A percentile compares a stretch with the other conserved stretches of the same genome.
Evolutionary conservation across 2,329 filamentous ascomycete genomes (phyloP).

Genomic region (Epichloe uncinata): DNA sequence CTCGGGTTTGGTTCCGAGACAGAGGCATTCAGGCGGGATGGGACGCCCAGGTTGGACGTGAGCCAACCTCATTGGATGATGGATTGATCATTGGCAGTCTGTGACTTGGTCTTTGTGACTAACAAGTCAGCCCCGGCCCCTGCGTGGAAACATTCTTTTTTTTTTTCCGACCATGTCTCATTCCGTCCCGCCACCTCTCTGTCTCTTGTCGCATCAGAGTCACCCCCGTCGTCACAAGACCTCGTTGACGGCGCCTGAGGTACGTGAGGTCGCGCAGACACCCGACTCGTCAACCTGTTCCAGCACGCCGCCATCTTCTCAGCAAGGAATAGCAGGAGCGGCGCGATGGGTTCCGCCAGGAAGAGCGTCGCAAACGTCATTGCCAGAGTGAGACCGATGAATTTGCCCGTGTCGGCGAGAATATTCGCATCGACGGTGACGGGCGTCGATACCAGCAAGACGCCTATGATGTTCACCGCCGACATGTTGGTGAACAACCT

Average conservation of each 20-base stretch:
- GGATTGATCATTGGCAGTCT: too few relatives aligned
- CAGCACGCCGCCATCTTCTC: conserved; percentile 3
- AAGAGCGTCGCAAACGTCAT: conserved; percentile 11
- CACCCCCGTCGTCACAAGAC: not conserved
- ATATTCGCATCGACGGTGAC: conserved; percentile 9
- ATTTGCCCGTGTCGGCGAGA: conserved; percentile 6
- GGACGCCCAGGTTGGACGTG: too few relatives aligned
- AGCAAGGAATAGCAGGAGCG: conserved; percentile 7
- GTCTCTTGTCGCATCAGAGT: too few relatives aligned
- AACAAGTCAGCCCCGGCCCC: too few relatives aligned
- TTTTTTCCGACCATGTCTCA: too few relatives aligned
- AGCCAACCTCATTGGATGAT: too few relatives aligned
- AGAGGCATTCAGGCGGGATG: not conserved
- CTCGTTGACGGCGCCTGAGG: too few relatives aligned
- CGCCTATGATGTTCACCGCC: conserved; percentile 10
- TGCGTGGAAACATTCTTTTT: too few relatives aligned
- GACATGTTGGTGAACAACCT: conserved; percentile 12
- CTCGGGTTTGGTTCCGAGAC: not conserved
- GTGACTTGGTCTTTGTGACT: too few relatives aligned
- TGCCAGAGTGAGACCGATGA: conserved; percentile 9
- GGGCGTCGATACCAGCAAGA: conserved; percentile 10
- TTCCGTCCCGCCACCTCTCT: too few relatives aligned
- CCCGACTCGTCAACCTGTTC: not conserved
- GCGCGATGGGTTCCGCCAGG: conserved; percentile 10
- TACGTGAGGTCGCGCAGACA: not conserved